Conservation (phyloP, 202 grass and related monocot genomes). For the Cymbopogon flexuosus region DNA sequence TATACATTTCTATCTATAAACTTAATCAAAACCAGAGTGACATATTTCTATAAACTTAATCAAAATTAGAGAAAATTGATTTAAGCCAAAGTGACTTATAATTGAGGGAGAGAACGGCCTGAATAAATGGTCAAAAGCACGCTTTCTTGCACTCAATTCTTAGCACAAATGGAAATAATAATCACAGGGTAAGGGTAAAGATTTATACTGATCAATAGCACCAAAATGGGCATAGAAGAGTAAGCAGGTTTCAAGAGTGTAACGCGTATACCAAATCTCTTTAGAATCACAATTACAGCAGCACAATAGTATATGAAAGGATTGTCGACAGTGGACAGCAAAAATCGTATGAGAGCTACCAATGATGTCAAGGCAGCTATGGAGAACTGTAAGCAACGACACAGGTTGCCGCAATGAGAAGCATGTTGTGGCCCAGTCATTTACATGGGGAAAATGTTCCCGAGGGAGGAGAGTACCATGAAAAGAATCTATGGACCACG, state of each 20-base stretch:
- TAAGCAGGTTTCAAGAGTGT: conserved; percentile 4
- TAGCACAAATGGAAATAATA: conserved; percentile 14
- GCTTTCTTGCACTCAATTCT: conserved; percentile 10
- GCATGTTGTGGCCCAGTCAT: neutral
- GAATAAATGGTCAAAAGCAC: neutral
- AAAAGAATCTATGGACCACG: conserved; percentile 59
- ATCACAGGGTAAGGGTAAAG: neutral
- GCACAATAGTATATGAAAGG: conserved; percentile 26
- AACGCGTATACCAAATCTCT: conserved; percentile 14
- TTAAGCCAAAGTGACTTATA: too few species aligned
- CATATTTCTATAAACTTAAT: too few species aligned
- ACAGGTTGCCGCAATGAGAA: neutral
- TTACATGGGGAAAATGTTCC: conserved; percentile 21
- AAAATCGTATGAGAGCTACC: conserved; percentile 1
- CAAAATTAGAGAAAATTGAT: too few species aligned
- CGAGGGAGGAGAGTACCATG: neutral
- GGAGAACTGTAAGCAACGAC: conserved; percentile 2
- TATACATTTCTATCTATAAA: too few species aligned
- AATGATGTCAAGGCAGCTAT: neutral
- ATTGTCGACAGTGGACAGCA: neutral
- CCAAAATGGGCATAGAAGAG: conserved; percentile 6
- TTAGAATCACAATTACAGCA: conserved; percentile 32
- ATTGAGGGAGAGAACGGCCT: neutral
- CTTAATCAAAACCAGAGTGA: too few species aligned
- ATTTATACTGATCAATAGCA: conserved; percentile 3